These are phyloP conservation scores for Castanea sativa DNA, from an alignment of 306 rosid genomes.

Conservation along the genomic window DNA sequence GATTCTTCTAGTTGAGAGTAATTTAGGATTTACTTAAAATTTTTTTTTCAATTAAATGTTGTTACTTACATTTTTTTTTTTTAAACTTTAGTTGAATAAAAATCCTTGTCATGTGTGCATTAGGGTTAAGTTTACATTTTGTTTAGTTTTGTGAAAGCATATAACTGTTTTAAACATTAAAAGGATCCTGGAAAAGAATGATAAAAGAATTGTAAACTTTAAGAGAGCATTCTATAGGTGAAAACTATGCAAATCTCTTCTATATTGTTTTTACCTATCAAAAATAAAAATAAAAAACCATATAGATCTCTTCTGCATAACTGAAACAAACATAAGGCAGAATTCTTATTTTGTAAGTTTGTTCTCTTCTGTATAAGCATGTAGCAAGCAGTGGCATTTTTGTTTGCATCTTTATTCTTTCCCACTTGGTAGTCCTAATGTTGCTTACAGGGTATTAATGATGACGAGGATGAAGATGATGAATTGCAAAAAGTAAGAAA, in stretches of 20 bases:
- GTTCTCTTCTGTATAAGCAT: background rate
- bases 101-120: background rate
- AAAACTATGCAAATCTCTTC: background rate
- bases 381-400: background rate
- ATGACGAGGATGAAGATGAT: conserved; percentile 6
- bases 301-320: too few relatives aligned
- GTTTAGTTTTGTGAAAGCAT: background rate
- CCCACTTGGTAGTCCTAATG: too few relatives aligned
- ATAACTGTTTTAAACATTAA: background rate
- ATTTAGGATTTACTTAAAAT: too few relatives aligned
- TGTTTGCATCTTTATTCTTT: background rate
- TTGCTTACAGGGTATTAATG: conserved; percentile 40
- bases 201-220: background rate
- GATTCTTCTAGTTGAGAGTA: background rate
- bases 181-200: background rate
- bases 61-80: too few relatives aligned
- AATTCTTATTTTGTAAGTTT: background rate
- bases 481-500: conserved; percentile 61
- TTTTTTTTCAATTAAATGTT: too few relatives aligned
- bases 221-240: background rate
- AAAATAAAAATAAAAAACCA: too few relatives aligned
- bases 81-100: too few relatives aligned
- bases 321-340: too few relatives aligned
- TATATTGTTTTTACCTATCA: too few relatives aligned
- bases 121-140: background rate